Evolutionary conservation across 192 early-diverging fungal genomes (phyloP).

Genomic region (Linnemannia hyalina): DNA sequence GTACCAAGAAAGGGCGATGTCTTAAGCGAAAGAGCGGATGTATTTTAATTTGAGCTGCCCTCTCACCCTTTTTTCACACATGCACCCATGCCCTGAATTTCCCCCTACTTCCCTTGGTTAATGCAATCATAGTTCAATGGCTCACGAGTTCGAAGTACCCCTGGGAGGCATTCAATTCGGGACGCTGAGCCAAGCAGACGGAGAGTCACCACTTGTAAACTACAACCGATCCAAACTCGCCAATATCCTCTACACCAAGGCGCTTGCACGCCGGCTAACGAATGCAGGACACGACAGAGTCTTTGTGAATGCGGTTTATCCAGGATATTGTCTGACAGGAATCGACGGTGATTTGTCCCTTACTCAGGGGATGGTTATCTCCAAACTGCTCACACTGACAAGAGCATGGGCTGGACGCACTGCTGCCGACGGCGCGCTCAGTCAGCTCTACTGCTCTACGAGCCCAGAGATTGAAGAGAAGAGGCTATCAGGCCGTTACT

Average conservation of each 20-base stretch:
- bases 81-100: not conserved
- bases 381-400: not conserved
- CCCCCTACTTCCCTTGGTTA: too few relatives aligned
- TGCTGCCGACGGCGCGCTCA: constrained; percentile 61
- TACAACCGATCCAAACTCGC: constrained; percentile 71
- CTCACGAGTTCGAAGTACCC: constrained; percentile 38
- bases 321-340: constrained; percentile 47
- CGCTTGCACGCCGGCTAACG: constrained; percentile 55
- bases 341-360: constrained; percentile 17
- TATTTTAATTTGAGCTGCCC: not conserved
- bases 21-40: not conserved
- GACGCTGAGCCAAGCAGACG: constrained; percentile 45
- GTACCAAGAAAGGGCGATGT: not conserved
- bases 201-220: constrained; percentile 31
- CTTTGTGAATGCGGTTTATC: constrained; percentile 63
- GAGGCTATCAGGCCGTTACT: constrained; percentile 45
- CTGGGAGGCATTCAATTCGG: constrained; percentile 60
- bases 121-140: constrained; percentile 50
- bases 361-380: constrained; percentile 7
- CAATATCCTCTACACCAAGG: constrained; percentile 64
- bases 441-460: constrained; percentile 63
- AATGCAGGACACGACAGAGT: constrained; percentile 41
- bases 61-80: not conserved
- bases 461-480: constrained; percentile 67
- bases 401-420: constrained; percentile 16